These are phyloP conservation scores for Monosporozyma yasuniensis DNA, from an alignment of 805 yeast genomes.

Conservation along the genomic window DNA sequence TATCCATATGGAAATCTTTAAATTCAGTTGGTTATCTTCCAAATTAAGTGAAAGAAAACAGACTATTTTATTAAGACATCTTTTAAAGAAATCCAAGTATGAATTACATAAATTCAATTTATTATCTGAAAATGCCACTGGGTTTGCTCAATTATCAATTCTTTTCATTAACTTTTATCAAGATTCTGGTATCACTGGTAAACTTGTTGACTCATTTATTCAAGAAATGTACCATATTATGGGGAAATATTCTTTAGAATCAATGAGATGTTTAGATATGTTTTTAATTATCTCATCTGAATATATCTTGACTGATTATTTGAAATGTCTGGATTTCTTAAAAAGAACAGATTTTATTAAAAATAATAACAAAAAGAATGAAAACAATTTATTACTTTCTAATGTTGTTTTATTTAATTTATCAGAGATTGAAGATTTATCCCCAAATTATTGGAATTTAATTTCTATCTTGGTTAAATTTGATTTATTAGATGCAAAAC, in stretches of 20 bases:
- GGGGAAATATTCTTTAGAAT: conserved; percentile 71
- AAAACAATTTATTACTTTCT: conserved; percentile 51
- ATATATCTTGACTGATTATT: conserved; percentile 36
- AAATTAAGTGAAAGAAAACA: conserved; percentile 22
- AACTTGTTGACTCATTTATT: conserved; percentile 35
- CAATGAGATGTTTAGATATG: conserved; percentile 57
- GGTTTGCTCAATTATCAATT: conserved; percentile 56
- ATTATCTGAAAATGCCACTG: conserved; percentile 67
- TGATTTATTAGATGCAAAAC: conserved; percentile 56
- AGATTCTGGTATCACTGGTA: conserved; percentile 34
- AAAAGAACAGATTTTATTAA: conserved; percentile 43
- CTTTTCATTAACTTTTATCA: conserved; percentile 38
- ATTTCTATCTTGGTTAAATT: conserved; percentile 53
- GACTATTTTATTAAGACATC: conserved; percentile 17
- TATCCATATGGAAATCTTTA: conserved; percentile 17
- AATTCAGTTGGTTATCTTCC: conserved; percentile 27
- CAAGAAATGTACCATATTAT: conserved; percentile 47
- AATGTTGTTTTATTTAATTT: conserved; percentile 41
- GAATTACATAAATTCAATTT: conserved; percentile 52
- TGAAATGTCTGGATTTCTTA: conserved; percentile 43
- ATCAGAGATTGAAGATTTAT: conserved; percentile 10
- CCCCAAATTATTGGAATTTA: conserved; percentile 34
- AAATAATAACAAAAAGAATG: conserved; percentile 42
- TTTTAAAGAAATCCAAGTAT: conserved; percentile 26
- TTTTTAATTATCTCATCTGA: conserved; percentile 45